phyloP scores from a whole-genome alignment of 352 stramenopile genomes.

The Phytophthora brassicae region DNA sequence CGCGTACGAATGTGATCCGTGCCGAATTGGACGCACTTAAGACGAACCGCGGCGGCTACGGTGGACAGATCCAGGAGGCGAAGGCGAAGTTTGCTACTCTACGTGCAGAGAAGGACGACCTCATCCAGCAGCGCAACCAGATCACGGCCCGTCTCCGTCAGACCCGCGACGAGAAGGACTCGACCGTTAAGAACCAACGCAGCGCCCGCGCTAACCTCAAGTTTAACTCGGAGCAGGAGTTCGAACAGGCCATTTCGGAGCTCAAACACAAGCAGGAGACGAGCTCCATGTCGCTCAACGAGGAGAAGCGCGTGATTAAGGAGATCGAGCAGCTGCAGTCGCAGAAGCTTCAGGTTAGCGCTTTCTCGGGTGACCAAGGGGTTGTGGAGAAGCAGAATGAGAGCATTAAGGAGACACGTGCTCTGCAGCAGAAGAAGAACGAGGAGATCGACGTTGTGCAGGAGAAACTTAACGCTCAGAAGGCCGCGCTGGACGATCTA shows the following conservation, averaged over 20 bases:
- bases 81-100: conserved; percentile 87
- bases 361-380: conserved; percentile 80
- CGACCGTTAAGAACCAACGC: conserved; percentile 69
- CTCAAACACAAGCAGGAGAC: conserved; percentile 94
- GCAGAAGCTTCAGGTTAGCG: conserved; percentile 89
- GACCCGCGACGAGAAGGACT: conserved; percentile 82
- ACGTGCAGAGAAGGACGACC: conserved; percentile 80
- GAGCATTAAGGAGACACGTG: conserved; percentile 74
- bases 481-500: conserved; percentile 88
- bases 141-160: conserved; percentile 82
- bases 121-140: conserved; percentile 85
- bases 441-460: conserved; percentile 93
- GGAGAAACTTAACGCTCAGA: conserved; percentile 91
- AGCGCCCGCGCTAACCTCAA: conserved; percentile 72
- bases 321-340: conserved; percentile 93
- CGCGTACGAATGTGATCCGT: conserved; percentile 70
- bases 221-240: conserved; percentile 89
- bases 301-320: conserved; percentile 98
- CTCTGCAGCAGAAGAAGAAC: conserved; percentile 89
- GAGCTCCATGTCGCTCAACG: conserved; percentile 93
- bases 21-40: conserved; percentile 83
- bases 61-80: conserved; percentile 84
- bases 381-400: conserved; percentile 83
- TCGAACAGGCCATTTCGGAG: conserved; percentile 89
- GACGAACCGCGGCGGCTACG: conserved; percentile 77